Evolutionary conservation across 345 rosid species (phyloP).

Genomic region (Aquilaria sinensis): DNA sequence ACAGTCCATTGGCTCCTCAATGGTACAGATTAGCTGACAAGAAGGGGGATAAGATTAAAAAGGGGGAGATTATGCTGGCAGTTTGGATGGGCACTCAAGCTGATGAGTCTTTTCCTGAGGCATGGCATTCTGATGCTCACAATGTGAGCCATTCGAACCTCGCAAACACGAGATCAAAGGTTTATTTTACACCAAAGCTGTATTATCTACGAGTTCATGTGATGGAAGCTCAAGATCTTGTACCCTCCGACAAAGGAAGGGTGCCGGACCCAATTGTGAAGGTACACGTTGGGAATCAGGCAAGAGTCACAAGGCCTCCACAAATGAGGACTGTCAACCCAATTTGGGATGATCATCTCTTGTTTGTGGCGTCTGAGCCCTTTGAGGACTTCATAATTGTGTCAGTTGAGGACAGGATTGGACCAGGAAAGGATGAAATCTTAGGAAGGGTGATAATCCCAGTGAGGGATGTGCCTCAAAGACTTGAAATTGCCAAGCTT

Average conservation of each 20-base stretch:
- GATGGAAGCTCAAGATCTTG: constrained; percentile 80
- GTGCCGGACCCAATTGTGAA: constrained; percentile 55
- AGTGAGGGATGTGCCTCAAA: constrained; percentile 38
- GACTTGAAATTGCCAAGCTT: constrained; percentile 47
- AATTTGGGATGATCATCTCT: constrained; percentile 71
- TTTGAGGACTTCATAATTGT: constrained; percentile 69
- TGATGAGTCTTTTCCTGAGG: constrained; percentile 88
- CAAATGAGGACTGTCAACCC: constrained; percentile 56
- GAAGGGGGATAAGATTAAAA: constrained; percentile 45
- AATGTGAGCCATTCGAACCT: constrained; percentile 59
- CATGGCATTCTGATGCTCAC: constrained; percentile 99
- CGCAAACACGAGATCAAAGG: constrained; percentile 74
- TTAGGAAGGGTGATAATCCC: constrained; percentile 50
- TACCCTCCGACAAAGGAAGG: constrained; percentile 58
- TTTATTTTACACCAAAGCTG: constrained; percentile 87
- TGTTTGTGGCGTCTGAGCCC: constrained; percentile 95
- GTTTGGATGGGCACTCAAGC: constrained; percentile 99
- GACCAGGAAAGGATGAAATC: constrained; percentile 69
- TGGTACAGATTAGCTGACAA: constrained; percentile 79
- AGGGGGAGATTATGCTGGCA: constrained; percentile 91
- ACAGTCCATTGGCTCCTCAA: constrained; percentile 93
- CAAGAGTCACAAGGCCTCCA: constrained; percentile 40
- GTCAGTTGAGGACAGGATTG: constrained; percentile 67
- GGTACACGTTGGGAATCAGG: constrained; percentile 59
- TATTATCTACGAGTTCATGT: constrained; percentile 76